Conservation (phyloP, 1,284 basidiomycete genomes). For the Ganoderma lingzhi region DNA sequence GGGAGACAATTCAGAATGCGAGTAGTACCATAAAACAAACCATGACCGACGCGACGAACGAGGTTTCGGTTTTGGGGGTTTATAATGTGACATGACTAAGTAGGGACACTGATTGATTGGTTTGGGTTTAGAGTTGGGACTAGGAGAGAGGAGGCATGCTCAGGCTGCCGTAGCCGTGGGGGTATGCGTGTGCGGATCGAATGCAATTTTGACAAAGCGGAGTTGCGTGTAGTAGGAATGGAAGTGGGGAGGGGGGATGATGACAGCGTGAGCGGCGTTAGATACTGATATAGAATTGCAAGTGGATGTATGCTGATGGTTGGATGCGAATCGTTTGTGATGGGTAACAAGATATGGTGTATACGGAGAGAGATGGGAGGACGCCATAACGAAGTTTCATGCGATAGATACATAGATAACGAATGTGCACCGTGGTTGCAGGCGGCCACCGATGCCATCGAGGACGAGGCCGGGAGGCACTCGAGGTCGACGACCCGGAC, state of each 20-base stretch:
- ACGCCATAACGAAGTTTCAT: conserved; percentile 16
- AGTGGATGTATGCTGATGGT: conserved; percentile 23
- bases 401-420: conserved; percentile 28
- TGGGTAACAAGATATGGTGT: conserved; percentile 11
- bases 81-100: conserved; percentile 7
- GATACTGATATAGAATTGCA: conserved; percentile 33
- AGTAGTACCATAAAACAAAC: conserved; percentile 17
- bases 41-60: background rate
- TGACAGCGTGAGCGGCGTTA: conserved; percentile 30
- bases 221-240: conserved; percentile 19
- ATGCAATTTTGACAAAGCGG: conserved; percentile 31
- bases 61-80: background rate
- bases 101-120: background rate
- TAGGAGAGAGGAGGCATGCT: conserved; percentile 1
- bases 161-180: conserved; percentile 14
- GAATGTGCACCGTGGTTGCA: conserved; percentile 3
- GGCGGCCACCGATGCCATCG: conserved; percentile 14
- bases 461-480: conserved; percentile 5
- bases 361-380: background rate
- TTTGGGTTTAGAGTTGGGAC: conserved; percentile 3
- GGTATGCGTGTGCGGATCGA: conserved; percentile 27
- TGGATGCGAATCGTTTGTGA: conserved; percentile 22
- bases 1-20: conserved; percentile 12
- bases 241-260: conserved; percentile 13
- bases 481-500: conserved; percentile 4